Evolutionary conservation across 225 moss, liverwort and hornwort genomes (phyloP), one percentile per base, ranked within the genome.

Genomic region (Bryum argenteum): DNA sequence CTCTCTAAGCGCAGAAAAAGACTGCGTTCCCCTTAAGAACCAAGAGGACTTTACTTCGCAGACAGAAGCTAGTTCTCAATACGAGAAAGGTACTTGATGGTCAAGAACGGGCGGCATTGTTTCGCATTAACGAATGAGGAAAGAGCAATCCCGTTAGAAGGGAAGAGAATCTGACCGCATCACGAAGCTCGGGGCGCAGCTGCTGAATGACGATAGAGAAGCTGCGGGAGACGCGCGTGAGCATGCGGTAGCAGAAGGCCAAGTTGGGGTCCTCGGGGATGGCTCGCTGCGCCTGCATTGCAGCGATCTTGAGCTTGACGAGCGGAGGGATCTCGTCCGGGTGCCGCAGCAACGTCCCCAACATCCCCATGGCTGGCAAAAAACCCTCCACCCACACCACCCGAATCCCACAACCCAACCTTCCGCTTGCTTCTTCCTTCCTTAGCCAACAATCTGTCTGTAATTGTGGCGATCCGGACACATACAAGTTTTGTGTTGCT

Each of bases 141-240:
- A 21, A 16, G 57, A 48, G 58, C 16, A 14, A 21, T 8, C 21
- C n/a, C 37, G 17, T 6, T 4, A 44, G 24, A 48, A 19, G 59
- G 1, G 11, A 51, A 39, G 51, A 19, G 39, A 38, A 39, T n/a
- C n/a, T n/a, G 79, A 96, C 97, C 61, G 97, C 97, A 82, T 97
- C 88, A 38, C 97, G 94, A 39, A 97, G 90, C 79, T 86, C 94
- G 3, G 90, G 97, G 5, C 87, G 87, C 68, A 97, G 87, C 81
- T 97, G 97, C 77, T 97, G 94, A 53, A 94, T 97, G 19, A 97
- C 97, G 63, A 97, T 88, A 52, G 97, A 89, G 73, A 97, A 97
- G 67, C 94, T 94, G 58, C 97, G 94, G 6, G 97, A 97, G 54
- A 97, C 97, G 58, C 72, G 90, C 63, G 86, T 90, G 70, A 97